Conservation (phyloP, 352 stramenopile genomes). For the Pythium vanterpoolii region DNA sequence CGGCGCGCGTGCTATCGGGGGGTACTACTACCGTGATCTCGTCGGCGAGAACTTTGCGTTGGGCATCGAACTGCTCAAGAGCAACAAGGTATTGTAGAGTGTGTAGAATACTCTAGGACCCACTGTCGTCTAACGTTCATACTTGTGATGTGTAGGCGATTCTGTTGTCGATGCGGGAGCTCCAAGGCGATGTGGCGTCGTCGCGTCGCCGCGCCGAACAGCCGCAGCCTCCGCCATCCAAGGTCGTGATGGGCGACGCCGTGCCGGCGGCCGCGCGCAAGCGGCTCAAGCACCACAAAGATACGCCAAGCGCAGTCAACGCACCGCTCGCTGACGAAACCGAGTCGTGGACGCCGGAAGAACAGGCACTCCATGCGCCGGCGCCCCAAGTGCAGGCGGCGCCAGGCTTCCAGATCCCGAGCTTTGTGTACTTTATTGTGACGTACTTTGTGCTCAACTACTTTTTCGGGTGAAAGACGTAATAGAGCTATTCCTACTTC, state of each 20-base stretch:
- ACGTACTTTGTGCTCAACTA: slow-evolving; percentile 75
- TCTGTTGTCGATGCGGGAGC: slow-evolving; percentile 70
- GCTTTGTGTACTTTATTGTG: slow-evolving; percentile 64
- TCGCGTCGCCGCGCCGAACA: slow-evolving; percentile 44
- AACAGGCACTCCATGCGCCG: slow-evolving; percentile 43
- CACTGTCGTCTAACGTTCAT: neutral
- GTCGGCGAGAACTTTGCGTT: slow-evolving; percentile 70
- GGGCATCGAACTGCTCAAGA: slow-evolving; percentile 74
- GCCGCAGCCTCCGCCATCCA: slow-evolving; percentile 20
- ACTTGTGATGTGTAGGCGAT: slow-evolving; percentile 41
- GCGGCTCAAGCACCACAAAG: slow-evolving; percentile 68
- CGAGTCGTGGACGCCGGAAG: slow-evolving; percentile 31
- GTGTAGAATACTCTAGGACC: neutral
- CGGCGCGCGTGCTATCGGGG: slow-evolving; percentile 93
- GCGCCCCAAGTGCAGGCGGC: slow-evolving; percentile 48
- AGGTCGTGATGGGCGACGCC: slow-evolving; percentile 47
- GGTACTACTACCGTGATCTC: slow-evolving; percentile 84
- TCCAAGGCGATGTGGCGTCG: slow-evolving; percentile 75
- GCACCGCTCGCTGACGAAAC: slow-evolving; percentile 10
- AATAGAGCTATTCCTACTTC: neutral
- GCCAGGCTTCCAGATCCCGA: slow-evolving; percentile 45
- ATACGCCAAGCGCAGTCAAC: slow-evolving; percentile 21
- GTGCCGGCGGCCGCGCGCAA: slow-evolving; percentile 52
- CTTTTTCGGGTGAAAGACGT: slow-evolving; percentile 44
- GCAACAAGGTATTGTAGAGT: slow-evolving; percentile 51